Conservation (phyloP, 2,329 filamentous ascomycete species). For the Leptosphaerulina australis region DNA sequence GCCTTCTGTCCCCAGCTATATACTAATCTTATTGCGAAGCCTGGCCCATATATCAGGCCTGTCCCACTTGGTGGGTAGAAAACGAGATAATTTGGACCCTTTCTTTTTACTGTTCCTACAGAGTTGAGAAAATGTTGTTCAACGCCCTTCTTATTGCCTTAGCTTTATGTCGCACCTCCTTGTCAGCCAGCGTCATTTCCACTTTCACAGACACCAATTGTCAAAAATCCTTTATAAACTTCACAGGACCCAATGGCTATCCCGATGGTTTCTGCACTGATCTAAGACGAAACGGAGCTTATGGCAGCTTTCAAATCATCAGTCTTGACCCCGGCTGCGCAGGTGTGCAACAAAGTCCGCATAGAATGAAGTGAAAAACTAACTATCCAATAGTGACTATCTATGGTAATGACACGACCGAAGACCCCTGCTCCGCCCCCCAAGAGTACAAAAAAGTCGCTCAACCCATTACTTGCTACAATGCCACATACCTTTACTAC, state of each 20-base stretch:
- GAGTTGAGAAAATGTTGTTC: neutral
- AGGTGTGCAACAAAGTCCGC: constrained; percentile 18
- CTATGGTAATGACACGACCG: constrained; percentile 17
- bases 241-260: constrained; percentile 26
- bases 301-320: constrained; percentile 33
- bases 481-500: constrained; percentile 27
- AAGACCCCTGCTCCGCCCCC: constrained; percentile 8
- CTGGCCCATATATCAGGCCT: neutral
- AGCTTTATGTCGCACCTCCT: neutral
- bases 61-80: too few species aligned
- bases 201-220: constrained; percentile 21
- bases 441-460: constrained; percentile 12
- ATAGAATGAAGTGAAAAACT: neutral
- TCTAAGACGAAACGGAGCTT: constrained; percentile 18
- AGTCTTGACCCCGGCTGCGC: constrained; percentile 34
- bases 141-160: neutral
- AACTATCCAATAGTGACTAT: constrained; percentile 18
- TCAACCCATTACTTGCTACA: constrained; percentile 24
- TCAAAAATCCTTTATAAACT: constrained; percentile 13
- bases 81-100: neutral
- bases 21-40: neutral
- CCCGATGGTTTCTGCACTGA: constrained; percentile 26
- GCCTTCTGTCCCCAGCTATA: neutral
- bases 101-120: neutral
- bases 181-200: constrained; percentile 14